A percentile compares a stretch with the other conserved stretches of the same genome.
These are phyloP conservation scores for Geotrichum restrictum DNA, from an alignment of 1,139 yeast species.

Conservation along the genomic window DNA sequence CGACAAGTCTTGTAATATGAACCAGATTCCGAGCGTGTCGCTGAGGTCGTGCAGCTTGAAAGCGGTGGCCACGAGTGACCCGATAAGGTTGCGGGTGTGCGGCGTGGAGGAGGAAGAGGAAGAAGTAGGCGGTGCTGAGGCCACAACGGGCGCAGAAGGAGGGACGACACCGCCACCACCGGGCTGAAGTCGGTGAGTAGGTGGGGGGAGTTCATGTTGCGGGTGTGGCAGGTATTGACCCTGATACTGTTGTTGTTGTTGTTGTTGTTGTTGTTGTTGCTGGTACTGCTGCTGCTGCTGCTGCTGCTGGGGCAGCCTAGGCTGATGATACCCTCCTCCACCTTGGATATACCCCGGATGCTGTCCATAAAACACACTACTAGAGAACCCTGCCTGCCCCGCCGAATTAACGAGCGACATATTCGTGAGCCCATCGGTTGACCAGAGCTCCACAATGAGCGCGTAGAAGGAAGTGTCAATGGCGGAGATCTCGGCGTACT, in stretches of 20 bases:
- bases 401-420: constrained; percentile 32
- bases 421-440: constrained; percentile 38
- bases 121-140: neutral
- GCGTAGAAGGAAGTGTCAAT: constrained; percentile 39
- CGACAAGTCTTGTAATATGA: constrained; percentile 43
- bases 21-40: constrained; percentile 43
- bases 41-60: constrained; percentile 41
- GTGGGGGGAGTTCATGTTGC: constrained; percentile 9
- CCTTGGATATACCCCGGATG: constrained; percentile 13
- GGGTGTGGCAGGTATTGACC: neutral
- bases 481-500: constrained; percentile 28
- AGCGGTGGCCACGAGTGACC: constrained; percentile 43
- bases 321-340: no score
- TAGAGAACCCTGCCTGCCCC: constrained; percentile 24
- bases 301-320: constrained; percentile 15
- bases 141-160: no score
- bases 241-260: neutral
- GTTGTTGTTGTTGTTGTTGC: constrained; percentile 4
- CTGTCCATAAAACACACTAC: constrained; percentile 10
- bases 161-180: no score
- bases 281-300: constrained; percentile 10
- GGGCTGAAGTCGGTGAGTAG: no score
- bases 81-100: constrained; percentile 43
- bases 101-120: constrained; percentile 16
- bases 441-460: constrained; percentile 42